Evolutionary conservation across 352 stramenopile genomes (phyloP), one percentile per base, ranked within the genome.

Genomic region (Globisporangium apiculatum): DNA sequence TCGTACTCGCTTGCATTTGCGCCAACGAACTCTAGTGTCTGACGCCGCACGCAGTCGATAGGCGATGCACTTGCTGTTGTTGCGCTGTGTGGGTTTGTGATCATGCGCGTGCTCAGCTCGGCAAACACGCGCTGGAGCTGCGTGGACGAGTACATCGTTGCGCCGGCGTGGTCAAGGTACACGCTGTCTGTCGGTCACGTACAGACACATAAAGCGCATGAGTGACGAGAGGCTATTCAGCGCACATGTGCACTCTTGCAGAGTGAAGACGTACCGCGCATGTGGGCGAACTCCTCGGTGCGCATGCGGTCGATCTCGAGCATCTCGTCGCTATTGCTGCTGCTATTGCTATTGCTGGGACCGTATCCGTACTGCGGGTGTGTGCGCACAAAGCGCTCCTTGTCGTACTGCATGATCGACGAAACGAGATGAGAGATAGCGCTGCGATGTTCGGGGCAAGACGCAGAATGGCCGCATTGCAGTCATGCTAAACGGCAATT

Each of bases 91-190:
- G 85, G 80, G 43, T 90, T 93, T 12, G 69, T 73, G 31, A 87
- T 86, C 24, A 91, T 36, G 15, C 73, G 72, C 2, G 41, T 14
- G 40, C 68, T 62, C n/a, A 93, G 68, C 57, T 87, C 75, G 6
- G 66, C 53, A 55, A 85, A 78, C 18, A 66, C 59, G 37, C 59
- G 58, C 41, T 80, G 62, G 46, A 96, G 55, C 58, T 96, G 87
- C 50, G 69, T 69, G 37, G 70, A 69, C 12, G 75, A 77, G 60
- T 87, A 91, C 58, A 94, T 73, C 18, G 87, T 94, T 37, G 87
- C 83, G 40, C 85, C 85, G 4, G 87, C 85, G 60, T 96, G 85
- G 58, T 96, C 87, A 53, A 96, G 61, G 60, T 94, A 95, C 50
- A 91, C 66, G 46, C 64, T 74, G 8, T 58, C 67, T 73, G 48